A percentile compares a stretch with the other conserved stretches of the same genome.
Evolutionary conservation across 2,329 filamentous ascomycete species (phyloP).

Genomic region (Ophiocordyceps camponoti-saundersi): DNA sequence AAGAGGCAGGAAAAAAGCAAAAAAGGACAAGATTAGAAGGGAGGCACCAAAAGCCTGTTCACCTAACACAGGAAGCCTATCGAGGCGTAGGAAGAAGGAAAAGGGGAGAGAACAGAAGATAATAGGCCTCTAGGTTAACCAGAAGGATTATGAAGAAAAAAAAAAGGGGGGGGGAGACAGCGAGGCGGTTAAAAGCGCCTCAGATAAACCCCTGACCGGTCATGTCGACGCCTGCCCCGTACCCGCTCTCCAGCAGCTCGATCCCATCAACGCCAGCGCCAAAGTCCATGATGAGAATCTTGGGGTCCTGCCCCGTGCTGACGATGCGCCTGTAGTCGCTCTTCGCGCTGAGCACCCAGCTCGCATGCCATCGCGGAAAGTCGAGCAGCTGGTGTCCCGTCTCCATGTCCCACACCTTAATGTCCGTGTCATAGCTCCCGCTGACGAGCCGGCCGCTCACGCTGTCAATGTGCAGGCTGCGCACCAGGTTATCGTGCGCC

Average conservation of each 20-base stretch:
- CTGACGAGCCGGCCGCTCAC: constrained; percentile 74
- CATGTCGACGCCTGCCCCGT: constrained; percentile 2
- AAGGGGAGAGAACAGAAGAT: neutral
- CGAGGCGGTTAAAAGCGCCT: neutral
- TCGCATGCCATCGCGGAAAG: constrained; percentile 88
- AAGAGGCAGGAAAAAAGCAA: no score
- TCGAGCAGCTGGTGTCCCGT: constrained; percentile 63
- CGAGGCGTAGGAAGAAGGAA: no score
- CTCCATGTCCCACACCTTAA: constrained; percentile 84
- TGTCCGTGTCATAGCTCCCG: constrained; percentile 86
- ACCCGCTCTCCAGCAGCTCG: constrained; percentile 34
- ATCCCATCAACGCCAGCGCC: constrained; percentile 44
- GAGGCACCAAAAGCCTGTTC: no score
- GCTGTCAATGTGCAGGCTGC: constrained; percentile 80
- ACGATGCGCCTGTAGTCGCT: constrained; percentile 90
- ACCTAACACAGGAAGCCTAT: no score
- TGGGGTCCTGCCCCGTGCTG: constrained; percentile 83
- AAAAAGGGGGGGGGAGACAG: neutral
- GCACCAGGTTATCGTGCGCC: constrained; percentile 73
- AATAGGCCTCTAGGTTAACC: neutral
- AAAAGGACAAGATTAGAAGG: no score
- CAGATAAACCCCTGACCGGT: constrained; percentile 10
- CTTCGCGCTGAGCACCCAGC: constrained; percentile 93
- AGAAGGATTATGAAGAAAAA: neutral
- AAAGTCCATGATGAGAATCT: constrained; percentile 90